Conservation (phyloP, 1,284 basidiomycete species). For the Pseudozyma tsukubaensis region DNA sequence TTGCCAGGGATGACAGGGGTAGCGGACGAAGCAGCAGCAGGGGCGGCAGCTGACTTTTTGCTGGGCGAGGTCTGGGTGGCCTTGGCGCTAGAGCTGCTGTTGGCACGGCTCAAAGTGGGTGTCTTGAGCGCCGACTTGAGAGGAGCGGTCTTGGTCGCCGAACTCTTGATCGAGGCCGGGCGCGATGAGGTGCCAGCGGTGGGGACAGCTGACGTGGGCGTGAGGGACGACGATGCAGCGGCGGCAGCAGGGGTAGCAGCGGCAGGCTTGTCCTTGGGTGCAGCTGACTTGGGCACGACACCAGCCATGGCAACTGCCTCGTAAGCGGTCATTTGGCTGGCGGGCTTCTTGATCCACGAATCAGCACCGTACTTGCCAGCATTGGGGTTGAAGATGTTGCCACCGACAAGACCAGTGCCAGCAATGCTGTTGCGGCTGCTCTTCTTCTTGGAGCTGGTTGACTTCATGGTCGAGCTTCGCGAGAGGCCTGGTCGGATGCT, state of each 20-base stretch:
- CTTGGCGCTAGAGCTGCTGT: constrained; percentile 39
- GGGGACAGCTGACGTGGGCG: constrained; percentile 5
- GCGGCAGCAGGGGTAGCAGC: constrained; percentile 5
- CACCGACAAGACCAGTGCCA: constrained; percentile 32
- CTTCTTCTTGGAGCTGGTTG: constrained; percentile 57
- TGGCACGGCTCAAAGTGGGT: constrained; percentile 38
- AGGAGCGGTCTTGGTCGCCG: constrained; percentile 51
- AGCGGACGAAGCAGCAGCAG: constrained; percentile 4
- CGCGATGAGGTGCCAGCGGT: constrained; percentile 25
- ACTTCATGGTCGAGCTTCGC: constrained; percentile 47
- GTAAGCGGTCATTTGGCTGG: constrained; percentile 49
- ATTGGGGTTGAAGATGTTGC: constrained; percentile 49
- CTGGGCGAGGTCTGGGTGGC: constrained; percentile 19
- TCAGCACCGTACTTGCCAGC: constrained; percentile 54
- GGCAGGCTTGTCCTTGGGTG: constrained; percentile 25
- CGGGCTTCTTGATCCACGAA: constrained; percentile 52
- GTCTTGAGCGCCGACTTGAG: constrained; percentile 63
- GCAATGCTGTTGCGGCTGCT: constrained; percentile 49
- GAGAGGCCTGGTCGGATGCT: constrained; percentile 34
- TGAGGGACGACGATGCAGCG: constrained; percentile 9
- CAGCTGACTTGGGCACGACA: constrained; percentile 44
- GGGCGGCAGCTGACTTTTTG: constrained; percentile 26
- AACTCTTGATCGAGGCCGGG: constrained; percentile 42
- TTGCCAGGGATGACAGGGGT: constrained; percentile 17
- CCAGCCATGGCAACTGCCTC: constrained; percentile 60